Evolutionary conservation across 2,329 filamentous ascomycete genomes (phyloP).

Genomic region (Pseudocercospora macadamiae): DNA sequence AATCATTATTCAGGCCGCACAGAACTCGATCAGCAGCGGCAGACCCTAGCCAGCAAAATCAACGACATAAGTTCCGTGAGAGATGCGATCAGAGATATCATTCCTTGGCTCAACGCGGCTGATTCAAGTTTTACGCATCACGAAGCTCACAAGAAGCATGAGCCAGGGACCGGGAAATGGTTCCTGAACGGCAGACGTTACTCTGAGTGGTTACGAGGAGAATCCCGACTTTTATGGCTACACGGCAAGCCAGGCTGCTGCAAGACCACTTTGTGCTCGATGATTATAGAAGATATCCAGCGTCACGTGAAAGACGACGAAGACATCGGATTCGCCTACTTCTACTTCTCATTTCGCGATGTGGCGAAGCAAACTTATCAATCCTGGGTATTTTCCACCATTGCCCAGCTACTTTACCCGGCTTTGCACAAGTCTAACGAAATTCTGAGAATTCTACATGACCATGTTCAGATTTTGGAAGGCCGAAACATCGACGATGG

Average conservation of each 20-base stretch:
- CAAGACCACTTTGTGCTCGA: conserved; percentile 30
- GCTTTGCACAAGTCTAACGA: neutral
- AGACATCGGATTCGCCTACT: conserved; percentile 1
- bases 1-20: neutral
- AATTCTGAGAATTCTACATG: neutral
- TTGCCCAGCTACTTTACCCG: conserved; percentile 17
- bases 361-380: conserved; percentile 24
- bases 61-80: neutral
- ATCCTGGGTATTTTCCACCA: conserved; percentile 21
- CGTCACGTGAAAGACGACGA: neutral
- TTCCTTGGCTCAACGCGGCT: conserved; percentile 26
- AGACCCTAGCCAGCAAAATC: neutral
- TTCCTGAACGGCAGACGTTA: conserved; percentile 22
- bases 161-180: conserved; percentile 29
- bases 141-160: conserved; percentile 22
- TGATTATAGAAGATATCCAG: conserved; percentile 18
- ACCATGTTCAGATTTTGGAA: neutral
- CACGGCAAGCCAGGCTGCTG: conserved; percentile 30
- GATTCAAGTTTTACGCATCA: conserved; percentile 26
- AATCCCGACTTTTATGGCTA: conserved; percentile 22
- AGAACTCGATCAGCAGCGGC: neutral
- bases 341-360: conserved; percentile 28
- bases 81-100: conserved; percentile 1
- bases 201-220: conserved; percentile 21
- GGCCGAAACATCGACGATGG: neutral